Percentiles rank a stretch among this genome's conserved stretches.
Evolutionary conservation across 2,329 filamentous ascomycete genomes (phyloP).

Genomic region (Juglanconis oblonga): DNA sequence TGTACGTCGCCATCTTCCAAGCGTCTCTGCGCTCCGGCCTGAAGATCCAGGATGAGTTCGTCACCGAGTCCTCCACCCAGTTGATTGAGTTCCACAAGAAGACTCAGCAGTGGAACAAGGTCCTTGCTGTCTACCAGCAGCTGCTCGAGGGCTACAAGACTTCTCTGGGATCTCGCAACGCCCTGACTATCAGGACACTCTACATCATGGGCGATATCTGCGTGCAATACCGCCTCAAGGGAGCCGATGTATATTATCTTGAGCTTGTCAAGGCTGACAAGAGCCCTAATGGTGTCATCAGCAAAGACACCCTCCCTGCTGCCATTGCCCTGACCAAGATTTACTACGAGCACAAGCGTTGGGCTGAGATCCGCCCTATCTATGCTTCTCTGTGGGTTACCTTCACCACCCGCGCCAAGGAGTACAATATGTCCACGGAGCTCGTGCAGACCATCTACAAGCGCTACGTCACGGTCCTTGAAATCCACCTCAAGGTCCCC

Average conservation of each 20-base stretch:
- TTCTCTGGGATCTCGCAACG: constrained; percentile 17
- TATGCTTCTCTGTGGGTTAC: constrained; percentile 42
- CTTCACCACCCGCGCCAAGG: constrained; percentile 39
- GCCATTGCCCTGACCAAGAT: constrained; percentile 38
- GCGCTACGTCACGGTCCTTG: constrained; percentile 41
- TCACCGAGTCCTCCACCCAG: constrained; percentile 19
- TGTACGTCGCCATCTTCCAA: constrained; percentile 21
- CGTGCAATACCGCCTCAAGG: constrained; percentile 22
- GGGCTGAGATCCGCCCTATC: constrained; percentile 37
- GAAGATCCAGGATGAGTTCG: constrained; percentile 21
- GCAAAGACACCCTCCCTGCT: constrained; percentile 37
- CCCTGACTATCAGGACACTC: constrained; percentile 19
- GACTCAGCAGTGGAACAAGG: constrained; percentile 20
- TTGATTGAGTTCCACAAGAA: constrained; percentile 21
- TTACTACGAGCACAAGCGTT: constrained; percentile 43
- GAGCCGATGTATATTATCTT: constrained; percentile 24
- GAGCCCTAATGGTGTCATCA: constrained; percentile 33
- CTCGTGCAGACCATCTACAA: constrained; percentile 40
- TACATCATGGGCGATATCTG: constrained; percentile 21
- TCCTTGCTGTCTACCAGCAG: constrained; percentile 21
- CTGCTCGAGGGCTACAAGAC: constrained; percentile 20
- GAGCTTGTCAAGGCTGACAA: constrained; percentile 23
- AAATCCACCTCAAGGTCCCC: constrained; percentile 35
- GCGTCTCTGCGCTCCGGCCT: constrained; percentile 21
- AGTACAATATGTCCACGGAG: constrained; percentile 38